Base-by-base conservation (phyloP, 192 early-diverging fungal genomes). In the Dissophora globulifera region DNA sequence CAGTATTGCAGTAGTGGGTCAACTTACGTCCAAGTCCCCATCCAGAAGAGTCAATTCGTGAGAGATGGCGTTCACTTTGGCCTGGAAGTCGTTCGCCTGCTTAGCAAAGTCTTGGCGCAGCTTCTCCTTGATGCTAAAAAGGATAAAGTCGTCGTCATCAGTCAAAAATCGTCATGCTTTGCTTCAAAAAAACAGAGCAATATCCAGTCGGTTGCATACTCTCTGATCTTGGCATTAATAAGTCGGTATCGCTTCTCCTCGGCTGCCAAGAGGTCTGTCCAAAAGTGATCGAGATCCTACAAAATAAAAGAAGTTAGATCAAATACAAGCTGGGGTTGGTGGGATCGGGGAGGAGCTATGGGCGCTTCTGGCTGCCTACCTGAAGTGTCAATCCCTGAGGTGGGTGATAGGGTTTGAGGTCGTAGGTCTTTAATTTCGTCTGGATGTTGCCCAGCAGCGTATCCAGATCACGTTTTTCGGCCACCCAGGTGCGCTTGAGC, bases 371-470 rank as follows among this genome's bases (percentile, higher is more conserved):
- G n/a, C n/a, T n/a, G 16, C 46, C 41, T 79, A 91, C 89, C 23
- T 69, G 54, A 19, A 85, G 78, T 5, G 87, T 84, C 33, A 92
- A 69, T 4, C 94, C 96, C 3, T 78, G 64, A 43, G 93, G 93
- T 29, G 97, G 95, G 56, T 81, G 66, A 69, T 96, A 98, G 15
- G 94, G 89, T 27, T 85, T 82, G 47, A 98, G 81, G 50, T 96
- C 93, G 78, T 98, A 98, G 0, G 97, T 98, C 67, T 93, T 95
- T 19, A 95, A 85, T 83, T 98, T 98, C 50, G 95, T 98, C 67
- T 95, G 94, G 67, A 98, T 97, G 69, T 98, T 97, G 20, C 96
- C 93, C 42, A 98, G 82, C 38, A 98, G 80, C 30, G 91, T 91
- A 68, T 96, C 96, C 12, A 98, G 62, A 69, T 98, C 95, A 20